Conservation (phyloP, 257 asterid genomes). For the Eustoma russellianum region DNA sequence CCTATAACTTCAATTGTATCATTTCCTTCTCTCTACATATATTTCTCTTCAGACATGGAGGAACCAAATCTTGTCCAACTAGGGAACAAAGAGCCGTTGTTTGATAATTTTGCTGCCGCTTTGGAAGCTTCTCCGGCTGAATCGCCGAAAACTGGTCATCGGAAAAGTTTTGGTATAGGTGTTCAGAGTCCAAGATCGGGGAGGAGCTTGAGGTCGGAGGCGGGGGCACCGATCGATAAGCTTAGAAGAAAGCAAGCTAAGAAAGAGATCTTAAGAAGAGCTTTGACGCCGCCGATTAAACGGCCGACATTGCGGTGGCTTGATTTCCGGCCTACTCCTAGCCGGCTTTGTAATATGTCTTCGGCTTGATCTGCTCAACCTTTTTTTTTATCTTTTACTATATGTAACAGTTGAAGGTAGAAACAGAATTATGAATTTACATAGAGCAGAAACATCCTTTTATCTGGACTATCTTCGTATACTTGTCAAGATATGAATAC, state of each 20-base stretch:
- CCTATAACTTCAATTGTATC: neutral
- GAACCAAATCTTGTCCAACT: neutral
- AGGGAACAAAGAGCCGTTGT: neutral
- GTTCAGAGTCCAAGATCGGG: neutral
- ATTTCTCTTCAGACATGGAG: neutral
- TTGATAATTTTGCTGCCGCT: neutral
- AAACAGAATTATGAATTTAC: too few species aligned
- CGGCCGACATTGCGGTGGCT: constrained; percentile 51
- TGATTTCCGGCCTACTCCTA: constrained; percentile 55
- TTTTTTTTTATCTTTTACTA: too few species aligned
- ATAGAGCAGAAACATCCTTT: too few species aligned
- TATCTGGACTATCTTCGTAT: too few species aligned
- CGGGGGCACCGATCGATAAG: neutral
- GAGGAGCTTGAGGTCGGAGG: constrained; percentile 3
- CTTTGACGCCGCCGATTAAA: constrained; percentile 43
- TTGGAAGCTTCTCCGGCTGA: constrained; percentile 1
- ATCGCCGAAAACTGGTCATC: constrained; percentile 1
- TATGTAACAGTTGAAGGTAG: too few species aligned
- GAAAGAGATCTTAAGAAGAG: constrained; percentile 51
- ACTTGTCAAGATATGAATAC: too few species aligned
- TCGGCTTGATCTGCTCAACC: constrained; percentile 10
- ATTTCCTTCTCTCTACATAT: too few species aligned
- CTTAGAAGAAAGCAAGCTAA: constrained; percentile 27
- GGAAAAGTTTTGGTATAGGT: neutral
- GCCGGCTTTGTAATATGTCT: constrained; percentile 44